A percentile compares a stretch with the other conserved stretches of the same genome.
Evolutionary conservation across 257 asterid species (phyloP).

Genomic region (Lantana camara): DNA sequence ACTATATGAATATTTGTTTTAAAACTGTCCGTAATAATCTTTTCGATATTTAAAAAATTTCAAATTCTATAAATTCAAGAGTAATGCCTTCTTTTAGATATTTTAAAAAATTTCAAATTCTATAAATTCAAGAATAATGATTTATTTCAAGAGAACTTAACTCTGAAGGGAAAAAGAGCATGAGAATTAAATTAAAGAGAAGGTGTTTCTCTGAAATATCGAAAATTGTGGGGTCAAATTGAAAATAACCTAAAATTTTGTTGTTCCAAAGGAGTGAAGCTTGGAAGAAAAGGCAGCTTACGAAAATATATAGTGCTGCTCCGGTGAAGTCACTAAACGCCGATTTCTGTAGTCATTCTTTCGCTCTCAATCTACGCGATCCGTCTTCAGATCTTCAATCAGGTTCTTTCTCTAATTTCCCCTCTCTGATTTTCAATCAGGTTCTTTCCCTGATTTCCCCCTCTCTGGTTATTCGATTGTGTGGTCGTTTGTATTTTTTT

Average conservation of each 20-base stretch:
- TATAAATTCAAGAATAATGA: too few relatives aligned
- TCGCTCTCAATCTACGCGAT: slow-evolving; percentile 14
- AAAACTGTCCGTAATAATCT: too few relatives aligned
- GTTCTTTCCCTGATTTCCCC: slow-evolving; percentile 21
- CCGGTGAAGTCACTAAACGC: slow-evolving; percentile 20
- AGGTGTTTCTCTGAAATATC: not conserved
- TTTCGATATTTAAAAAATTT: too few relatives aligned
- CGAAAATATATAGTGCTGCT: slow-evolving; percentile 22
- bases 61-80: too few relatives aligned
- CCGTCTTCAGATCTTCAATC: slow-evolving; percentile 33
- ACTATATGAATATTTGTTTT: too few relatives aligned
- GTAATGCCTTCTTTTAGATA: too few relatives aligned
- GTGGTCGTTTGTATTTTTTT: not conserved
- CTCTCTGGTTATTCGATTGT: not conserved
- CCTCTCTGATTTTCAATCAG: slow-evolving; percentile 22
- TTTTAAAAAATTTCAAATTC: too few relatives aligned
- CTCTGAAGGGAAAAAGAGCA: not conserved
- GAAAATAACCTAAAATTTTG: not conserved
- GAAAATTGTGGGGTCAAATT: slow-evolving; percentile 27
- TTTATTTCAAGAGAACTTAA: not conserved
- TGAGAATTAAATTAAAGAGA: not conserved
- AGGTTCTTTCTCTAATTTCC: slow-evolving; percentile 29
- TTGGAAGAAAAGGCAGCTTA: slow-evolving; percentile 44
- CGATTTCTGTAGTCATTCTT: slow-evolving; percentile 18
- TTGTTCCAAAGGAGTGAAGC: slow-evolving; percentile 26